Evolutionary conservation across 2,329 filamentous ascomycete genomes (phyloP).

Genomic region (Ophiostoma montium): DNA sequence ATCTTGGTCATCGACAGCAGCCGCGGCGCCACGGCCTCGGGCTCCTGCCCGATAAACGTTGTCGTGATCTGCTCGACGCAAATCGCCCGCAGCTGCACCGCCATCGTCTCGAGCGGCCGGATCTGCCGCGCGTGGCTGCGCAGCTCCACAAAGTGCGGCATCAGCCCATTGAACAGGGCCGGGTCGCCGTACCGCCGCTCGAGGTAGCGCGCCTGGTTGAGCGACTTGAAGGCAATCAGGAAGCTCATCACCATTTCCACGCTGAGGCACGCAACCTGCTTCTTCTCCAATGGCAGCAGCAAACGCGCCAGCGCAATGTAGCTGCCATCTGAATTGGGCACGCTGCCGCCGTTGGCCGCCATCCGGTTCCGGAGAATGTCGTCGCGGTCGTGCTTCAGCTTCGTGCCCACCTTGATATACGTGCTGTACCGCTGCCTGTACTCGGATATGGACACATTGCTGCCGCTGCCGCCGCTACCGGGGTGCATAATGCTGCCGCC

Average conservation of each 20-base stretch:
- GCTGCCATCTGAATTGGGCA: slow-evolving; percentile 11
- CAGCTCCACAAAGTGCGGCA: slow-evolving; percentile 30
- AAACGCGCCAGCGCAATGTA: neutral
- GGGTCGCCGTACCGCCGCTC: slow-evolving; percentile 29
- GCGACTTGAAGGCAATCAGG: slow-evolving; percentile 37
- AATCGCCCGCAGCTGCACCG: slow-evolving; percentile 29
- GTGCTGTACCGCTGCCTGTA: neutral
- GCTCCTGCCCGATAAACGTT: slow-evolving; percentile 18
- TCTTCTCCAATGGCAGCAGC: slow-evolving; percentile 21
- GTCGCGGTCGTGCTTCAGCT: slow-evolving; percentile 42
- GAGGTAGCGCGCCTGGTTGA: slow-evolving; percentile 30
- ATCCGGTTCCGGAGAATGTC: slow-evolving; percentile 22
- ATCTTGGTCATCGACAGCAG: slow-evolving; percentile 14
- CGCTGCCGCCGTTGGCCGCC: slow-evolving; percentile 8
- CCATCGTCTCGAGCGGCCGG: slow-evolving; percentile 24
- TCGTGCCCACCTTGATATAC: slow-evolving; percentile 25
- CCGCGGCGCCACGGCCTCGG: slow-evolving; percentile 18
- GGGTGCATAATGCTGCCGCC: slow-evolving; percentile 19
- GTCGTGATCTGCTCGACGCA: slow-evolving; percentile 28
- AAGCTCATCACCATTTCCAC: slow-evolving; percentile 39
- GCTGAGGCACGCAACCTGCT: slow-evolving; percentile 28
- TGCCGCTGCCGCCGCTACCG: slow-evolving; percentile 18
- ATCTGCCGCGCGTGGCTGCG: slow-evolving; percentile 24
- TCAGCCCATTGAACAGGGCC: slow-evolving; percentile 27
- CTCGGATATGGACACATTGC: neutral